Percentiles rank a stretch among this genome's conserved stretches.
Evolutionary conservation across 169 alveolate genomes (phyloP).

Genomic region (Plasmodium cynomolgi): DNA sequence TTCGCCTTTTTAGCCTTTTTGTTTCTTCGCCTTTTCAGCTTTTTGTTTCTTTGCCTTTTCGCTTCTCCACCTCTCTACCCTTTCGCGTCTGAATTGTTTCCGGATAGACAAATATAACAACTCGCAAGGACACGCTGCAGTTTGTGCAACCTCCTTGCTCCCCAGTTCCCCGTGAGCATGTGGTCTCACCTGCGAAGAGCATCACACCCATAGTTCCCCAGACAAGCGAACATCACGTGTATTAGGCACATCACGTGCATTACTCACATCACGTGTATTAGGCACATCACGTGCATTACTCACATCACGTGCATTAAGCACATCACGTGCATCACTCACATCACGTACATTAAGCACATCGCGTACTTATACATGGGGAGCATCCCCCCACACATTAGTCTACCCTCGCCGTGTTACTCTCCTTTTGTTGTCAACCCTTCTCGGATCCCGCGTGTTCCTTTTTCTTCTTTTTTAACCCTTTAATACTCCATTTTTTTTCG

Average conservation of each 20-base stretch:
- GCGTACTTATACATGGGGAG: background rate
- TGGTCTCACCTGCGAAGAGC: background rate
- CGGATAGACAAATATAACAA: background rate
- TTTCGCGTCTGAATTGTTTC: background rate
- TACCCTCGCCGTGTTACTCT: background rate
- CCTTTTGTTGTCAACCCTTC: background rate
- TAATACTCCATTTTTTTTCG: background rate
- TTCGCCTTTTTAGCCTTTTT: background rate
- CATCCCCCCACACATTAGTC: background rate
- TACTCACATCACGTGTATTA: no score
- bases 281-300: no score
- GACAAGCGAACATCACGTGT: no score
- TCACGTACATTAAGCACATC: no score
- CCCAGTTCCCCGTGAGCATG: background rate
- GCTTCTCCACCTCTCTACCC: background rate
- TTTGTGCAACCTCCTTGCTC: background rate
- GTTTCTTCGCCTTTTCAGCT: background rate
- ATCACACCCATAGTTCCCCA: background rate
- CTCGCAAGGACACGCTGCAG: background rate
- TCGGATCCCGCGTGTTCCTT: background rate
- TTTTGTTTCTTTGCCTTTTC: background rate
- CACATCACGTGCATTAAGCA: no score
- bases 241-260: no score
- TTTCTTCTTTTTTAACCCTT: background rate
- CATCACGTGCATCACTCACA: no score